A percentile compares a stretch with the other conserved stretches of the same genome.
Conservation (phyloP, 805 yeast species). For the Allodekkera sacchari region DNA sequence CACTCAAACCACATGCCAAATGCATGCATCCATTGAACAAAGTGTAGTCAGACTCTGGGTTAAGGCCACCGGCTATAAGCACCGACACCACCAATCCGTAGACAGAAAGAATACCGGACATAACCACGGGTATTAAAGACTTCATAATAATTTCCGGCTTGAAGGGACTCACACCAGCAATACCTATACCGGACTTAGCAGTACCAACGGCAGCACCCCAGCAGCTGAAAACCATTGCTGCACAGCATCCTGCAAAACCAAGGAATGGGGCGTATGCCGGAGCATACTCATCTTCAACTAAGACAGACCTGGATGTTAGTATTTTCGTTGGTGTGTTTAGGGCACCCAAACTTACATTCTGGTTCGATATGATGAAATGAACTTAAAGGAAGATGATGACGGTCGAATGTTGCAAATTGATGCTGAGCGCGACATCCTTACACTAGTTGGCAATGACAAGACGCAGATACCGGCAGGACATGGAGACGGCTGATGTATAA, state of each 20-base stretch:
- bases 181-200: constrained; percentile 97
- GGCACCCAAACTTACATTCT: too few relatives aligned
- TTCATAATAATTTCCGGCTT: constrained; percentile 96
- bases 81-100: constrained; percentile 97
- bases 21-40: constrained; percentile 97
- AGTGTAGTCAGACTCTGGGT: constrained; percentile 73
- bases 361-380: too few relatives aligned
- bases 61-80: constrained; percentile 82
- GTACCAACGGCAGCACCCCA: constrained; percentile 99
- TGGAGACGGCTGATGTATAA: neutral
- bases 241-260: constrained; percentile 96
- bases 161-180: constrained; percentile 95
- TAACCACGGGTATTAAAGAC: constrained; percentile 91
- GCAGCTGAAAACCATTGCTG: constrained; percentile 84
- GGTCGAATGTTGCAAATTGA: neutral
- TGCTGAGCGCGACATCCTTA: constrained; percentile 1
- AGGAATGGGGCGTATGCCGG: constrained; percentile 95
- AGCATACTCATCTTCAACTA: constrained; percentile 42
- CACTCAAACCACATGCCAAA: constrained; percentile 89
- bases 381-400: too few relatives aligned
- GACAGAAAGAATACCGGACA: constrained; percentile 96
- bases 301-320: constrained; percentile 4
- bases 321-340: too few relatives aligned
- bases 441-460: neutral
- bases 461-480: neutral